A percentile compares a stretch with the other conserved stretches of the same genome.
Conservation (phyloP, 768 basidiomycete species). For the Kwoniella shandongensis region DNA sequence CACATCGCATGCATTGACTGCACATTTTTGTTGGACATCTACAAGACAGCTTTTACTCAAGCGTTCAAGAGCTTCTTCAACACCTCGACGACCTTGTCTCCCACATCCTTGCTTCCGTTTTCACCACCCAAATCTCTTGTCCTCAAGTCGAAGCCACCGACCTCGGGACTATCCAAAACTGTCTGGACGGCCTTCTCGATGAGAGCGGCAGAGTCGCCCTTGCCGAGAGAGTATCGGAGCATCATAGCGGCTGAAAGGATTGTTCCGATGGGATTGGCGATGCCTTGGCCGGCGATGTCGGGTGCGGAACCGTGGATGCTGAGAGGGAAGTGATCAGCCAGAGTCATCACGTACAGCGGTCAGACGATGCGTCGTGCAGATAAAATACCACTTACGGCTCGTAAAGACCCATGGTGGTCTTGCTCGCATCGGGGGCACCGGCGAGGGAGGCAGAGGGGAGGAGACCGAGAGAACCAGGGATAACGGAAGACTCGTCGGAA, state of each 20-base stretch:
- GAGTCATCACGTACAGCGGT: too few species aligned
- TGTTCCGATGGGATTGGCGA: conserved; percentile 92
- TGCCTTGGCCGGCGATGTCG: conserved; percentile 89
- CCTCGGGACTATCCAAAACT: conserved; percentile 69
- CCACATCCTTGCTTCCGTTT: conserved; percentile 72
- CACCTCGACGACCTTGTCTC: conserved; percentile 75
- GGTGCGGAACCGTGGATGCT: conserved; percentile 88
- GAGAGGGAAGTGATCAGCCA: background rate
- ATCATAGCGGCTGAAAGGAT: conserved; percentile 93
- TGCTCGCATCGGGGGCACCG: conserved; percentile 73
- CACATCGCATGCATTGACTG: too few species aligned
- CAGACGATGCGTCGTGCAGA: background rate
- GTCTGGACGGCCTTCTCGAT: conserved; percentile 89
- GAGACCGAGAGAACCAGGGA: conserved; percentile 94
- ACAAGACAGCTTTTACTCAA: conserved; percentile 10
- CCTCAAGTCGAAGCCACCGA: conserved; percentile 73
- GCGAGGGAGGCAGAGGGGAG: conserved; percentile 95
- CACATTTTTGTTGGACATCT: too few species aligned
- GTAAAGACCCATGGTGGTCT: conserved; percentile 83
- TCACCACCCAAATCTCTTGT: conserved; percentile 86
- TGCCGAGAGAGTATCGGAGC: conserved; percentile 87
- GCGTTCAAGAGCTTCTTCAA: conserved; percentile 61
- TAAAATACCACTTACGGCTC: conserved; percentile 62
- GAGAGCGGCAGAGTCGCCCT: conserved; percentile 76
- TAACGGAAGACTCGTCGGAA: conserved; percentile 94